Evolutionary conservation across 306 rosid genomes (phyloP), one percentile per base, ranked within the genome.

Genomic region (Hippophae tibetana): DNA sequence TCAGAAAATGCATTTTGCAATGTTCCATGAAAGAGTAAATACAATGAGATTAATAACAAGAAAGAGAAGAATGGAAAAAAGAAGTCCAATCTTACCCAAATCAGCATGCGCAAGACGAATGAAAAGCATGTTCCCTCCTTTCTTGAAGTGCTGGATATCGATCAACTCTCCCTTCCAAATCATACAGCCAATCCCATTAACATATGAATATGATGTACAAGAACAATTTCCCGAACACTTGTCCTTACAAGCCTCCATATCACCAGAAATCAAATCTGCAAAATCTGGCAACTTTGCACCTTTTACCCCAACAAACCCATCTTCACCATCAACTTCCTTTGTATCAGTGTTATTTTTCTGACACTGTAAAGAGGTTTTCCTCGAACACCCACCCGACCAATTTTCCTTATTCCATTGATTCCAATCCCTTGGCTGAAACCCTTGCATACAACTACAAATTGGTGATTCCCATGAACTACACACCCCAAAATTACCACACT

Each of bases 31-130:
- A 31, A 31, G 38, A 31, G 13, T 3, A 47, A 47, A 47, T 5
- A 9, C 0, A 47, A 7, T 13, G 13, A 6, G 50, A 0, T 7
- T 3, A 54, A 10, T 13, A 13, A 54, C 42, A 47, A 10, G 43
- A 42, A 40, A 53, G 47, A 42, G 18, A 60, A 12, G 3, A 31
- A 2, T 31, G 42, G 57, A 6, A 60, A 13, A 51, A 23, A 47
- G 44, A 66, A 38, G 13, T 13, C 51, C 26, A 45, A 25, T 55
- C 38, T 64, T 66, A 78, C 84, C 75, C 50, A 79, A 66, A 64
- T 79, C 79, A 10, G 79, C 75, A 69, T 62, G 54, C 23, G 97
- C 89, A n/a, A 89, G 75, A 5, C 90, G 97, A 43, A 90, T 48
- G 5, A 54, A 10, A 18, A 90, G 18, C 7, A 65, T 69, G 43